Evolutionary conservation across 805 yeast genomes (phyloP), one percentile per base, ranked within the genome.

Genomic region (Suhomyces vadensis): DNA sequence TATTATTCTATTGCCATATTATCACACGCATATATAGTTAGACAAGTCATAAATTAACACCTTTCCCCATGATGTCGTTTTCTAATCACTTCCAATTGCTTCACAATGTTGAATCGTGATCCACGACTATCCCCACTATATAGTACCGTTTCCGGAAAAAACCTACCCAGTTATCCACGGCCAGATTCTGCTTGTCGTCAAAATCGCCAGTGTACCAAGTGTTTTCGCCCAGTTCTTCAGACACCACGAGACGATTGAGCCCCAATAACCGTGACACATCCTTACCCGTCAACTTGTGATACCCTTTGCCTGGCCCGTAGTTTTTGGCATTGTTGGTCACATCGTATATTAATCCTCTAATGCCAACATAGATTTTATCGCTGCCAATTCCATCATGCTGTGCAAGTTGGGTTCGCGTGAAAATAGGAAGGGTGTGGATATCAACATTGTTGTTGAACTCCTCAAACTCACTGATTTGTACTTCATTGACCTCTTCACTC

Each of bases 251-350:
- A 39, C 57, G 76, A 42, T 87, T 82, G 55, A 82, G 78, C 1
- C 87, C 96, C 42, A 88, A 67, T 2, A 92, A 85, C 46, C 94
- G 68, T 25, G 87, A 79, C 17, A 87, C 87, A 53, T 88, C 96
- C 50, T 77, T 79, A 4, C 92, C 96, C 7, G 82, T 87, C 33
- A 88, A 73, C 5, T 73, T 79, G 55, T 81, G 82, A 63, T 88
- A 89, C 17, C 83, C 81, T 47, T 80, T 78, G 0, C 90, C 91
- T 2, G 84, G 83, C 0, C 95, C 96, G 58, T 88, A 88, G 31
- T 82, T 83, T 11, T 75, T 78, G 9, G 61, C 53, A 56, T 87
- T 88, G 37, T 68, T 58, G 0, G 87, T 76, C 7, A 89, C 96
- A 56, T 88, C 96, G 60, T 87, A 89, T 8, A 89, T 79, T 2